phyloP scores from a whole-genome alignment of 768 basidiomycete genomes.

The Tulasnella sp. region DNA sequence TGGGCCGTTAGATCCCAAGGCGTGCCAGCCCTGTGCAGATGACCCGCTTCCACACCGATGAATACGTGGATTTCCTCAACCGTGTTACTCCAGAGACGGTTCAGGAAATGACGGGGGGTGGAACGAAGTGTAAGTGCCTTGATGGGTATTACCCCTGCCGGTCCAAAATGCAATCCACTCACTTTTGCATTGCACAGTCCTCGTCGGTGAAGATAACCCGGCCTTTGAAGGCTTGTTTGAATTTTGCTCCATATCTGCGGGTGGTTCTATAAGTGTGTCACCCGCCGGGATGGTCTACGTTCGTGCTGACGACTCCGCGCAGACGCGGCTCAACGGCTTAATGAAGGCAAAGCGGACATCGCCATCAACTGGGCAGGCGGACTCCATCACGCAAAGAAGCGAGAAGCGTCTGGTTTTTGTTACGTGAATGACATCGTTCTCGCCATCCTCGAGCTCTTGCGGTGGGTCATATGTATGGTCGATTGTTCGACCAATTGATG shows the following conservation, averaged over 20 bases:
- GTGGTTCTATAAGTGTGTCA: slow-evolving; percentile 74
- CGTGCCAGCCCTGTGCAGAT: slow-evolving; percentile 62
- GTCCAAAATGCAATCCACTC: slow-evolving; percentile 13
- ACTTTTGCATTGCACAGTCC: slow-evolving; percentile 29
- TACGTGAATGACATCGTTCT: slow-evolving; percentile 98
- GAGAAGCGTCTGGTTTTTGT: slow-evolving; percentile 96
- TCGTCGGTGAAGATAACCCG: slow-evolving; percentile 88
- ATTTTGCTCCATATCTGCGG: slow-evolving; percentile 92
- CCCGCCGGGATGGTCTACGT: not conserved
- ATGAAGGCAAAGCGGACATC: slow-evolving; percentile 65
- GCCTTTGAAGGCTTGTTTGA: slow-evolving; percentile 95
- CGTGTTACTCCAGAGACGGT: slow-evolving; percentile 85
- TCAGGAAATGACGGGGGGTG: slow-evolving; percentile 71
- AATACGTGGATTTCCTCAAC: slow-evolving; percentile 86
- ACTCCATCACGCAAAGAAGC: slow-evolving; percentile 98
- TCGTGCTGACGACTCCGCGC: not conserved
- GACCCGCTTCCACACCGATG: slow-evolving; percentile 96
- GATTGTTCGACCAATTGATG: not conserved
- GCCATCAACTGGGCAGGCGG: slow-evolving; percentile 98
- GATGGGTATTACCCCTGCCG: not conserved
- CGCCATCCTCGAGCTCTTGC: slow-evolving; percentile 81
- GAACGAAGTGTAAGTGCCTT: slow-evolving; percentile 60
- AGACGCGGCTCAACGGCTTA: slow-evolving; percentile 73
- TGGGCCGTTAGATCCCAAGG: too few species aligned
- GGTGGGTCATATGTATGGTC: slow-evolving; percentile 38